Base-by-base conservation (phyloP, 1,139 yeast genomes). In the Casaregolazyma lundiana region DNA sequence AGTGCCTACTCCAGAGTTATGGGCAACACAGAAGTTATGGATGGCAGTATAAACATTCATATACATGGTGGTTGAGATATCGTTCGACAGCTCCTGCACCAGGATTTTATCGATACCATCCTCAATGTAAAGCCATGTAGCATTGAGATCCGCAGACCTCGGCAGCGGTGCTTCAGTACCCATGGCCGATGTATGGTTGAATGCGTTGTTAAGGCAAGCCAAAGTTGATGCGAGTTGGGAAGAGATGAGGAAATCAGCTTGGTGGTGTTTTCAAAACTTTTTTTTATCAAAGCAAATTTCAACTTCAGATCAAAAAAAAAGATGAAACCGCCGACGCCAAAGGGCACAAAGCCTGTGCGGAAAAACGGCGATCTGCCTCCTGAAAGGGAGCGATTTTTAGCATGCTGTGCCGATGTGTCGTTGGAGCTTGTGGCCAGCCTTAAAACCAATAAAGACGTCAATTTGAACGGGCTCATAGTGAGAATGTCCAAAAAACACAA, bases 391-490 rank as follows among this genome's bases (percentile, higher is more conserved):
- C 75, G 97, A 51, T 92, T 92, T 61, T 69, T 92, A 42, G 92
- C 86, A 63, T 87, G 96, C 63, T 89, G 97, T 67, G 86, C 95
- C 13, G 98, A 90, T 60, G 86, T 92, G 45, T 86, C 97, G 1
- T 70, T 86, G 43, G 97, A 90, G 64, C 75, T 92, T 44, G 95
- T 92, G 26, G 79, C 84, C 17, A 83, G 95, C 7, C 72, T 89
- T 36, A 81, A 81, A 55, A 75, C 78, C 37, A 78, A 86, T 35
- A 84, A 80, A 59, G 96, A 90, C 59, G 81, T 90, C 59, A 92
- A 94, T 63, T 71, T 92, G 57, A 92, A 92, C 67, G 97, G 97
- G 1, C 72, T 92, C 52, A 87, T 92, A 56, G 85, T 86, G 39
- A 75, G 92, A 56, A 78, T 77, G 58, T 88, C 97, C 46, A 90